Base-by-base conservation (phyloP, 148 eudicot genomes). In the Spergularia bocconei region DNA sequence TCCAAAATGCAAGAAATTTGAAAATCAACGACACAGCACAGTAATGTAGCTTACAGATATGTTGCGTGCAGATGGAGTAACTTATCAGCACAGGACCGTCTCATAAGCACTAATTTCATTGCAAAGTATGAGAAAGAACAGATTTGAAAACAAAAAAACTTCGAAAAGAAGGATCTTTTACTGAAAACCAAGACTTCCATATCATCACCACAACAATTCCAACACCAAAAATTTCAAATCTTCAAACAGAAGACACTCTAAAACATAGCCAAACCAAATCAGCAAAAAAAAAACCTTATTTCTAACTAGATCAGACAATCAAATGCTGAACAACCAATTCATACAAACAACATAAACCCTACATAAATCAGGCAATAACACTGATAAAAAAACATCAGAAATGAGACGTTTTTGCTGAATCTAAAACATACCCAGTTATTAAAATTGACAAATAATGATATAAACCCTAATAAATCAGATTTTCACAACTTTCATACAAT, bases 81-180 rank as follows among this genome's bases (percentile, higher is more conserved):
- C 79, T 69, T 14, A 70, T 62, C 75, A 21, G 80, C 75, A 77
- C 75, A 77, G 52, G 75, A 77, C 75, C 80, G 36, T 29, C 79
- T 69, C 14, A 70, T 62, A 75, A 21, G 80, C 75, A 77, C 75
- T 71, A 44, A 44, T 44, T 3, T 7, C n/a, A 44, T 16, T 2
- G 2, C 36, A 29, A 29, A 29, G 11, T 2, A 14, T 54, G 2
- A 7, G 17, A 21, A 2, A 2, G 36, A 1, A 6, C 8, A 23
- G 20, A 0, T 20, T 60, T 60, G 5, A n/a, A 29, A 29, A 29
- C 13, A n/a, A 29, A 29, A 29, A 0, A 29, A 29, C 1, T 29
- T 2, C 36, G 36, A 29, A 29, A 29, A 29, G 36, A 29, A 29
- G 36, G 2, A 29, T 3, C 36, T 29, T 29, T 20, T 60, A 60